phyloP scores from a whole-genome alignment of 176 grass and related monocot genomes.

The Cenchrus fungigraminus region DNA sequence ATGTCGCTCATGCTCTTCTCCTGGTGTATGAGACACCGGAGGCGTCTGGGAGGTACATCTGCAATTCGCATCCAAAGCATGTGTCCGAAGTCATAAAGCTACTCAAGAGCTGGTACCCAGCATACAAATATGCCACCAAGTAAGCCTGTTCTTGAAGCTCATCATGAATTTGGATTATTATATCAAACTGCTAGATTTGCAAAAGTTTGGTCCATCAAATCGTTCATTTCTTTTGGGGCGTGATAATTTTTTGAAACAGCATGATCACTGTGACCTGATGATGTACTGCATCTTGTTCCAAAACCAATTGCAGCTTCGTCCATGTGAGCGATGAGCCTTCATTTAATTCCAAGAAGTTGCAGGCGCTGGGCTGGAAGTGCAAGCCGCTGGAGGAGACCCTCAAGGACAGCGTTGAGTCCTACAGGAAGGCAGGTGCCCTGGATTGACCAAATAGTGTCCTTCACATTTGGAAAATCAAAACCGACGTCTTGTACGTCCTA shows the following conservation, averaged over 20 bases:
- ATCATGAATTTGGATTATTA: background rate
- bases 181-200: background rate
- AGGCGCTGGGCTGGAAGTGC: constrained; percentile 54
- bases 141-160: constrained; percentile 19
- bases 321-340: constrained; percentile 28
- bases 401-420: constrained; percentile 50
- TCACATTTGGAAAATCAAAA: background rate
- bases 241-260: background rate
- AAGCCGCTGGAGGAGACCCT: constrained; percentile 47
- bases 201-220: background rate
- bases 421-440: constrained; percentile 17
- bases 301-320: constrained; percentile 33
- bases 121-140: constrained; percentile 50
- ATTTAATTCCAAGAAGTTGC: constrained; percentile 44
- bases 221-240: background rate
- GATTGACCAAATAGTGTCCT: background rate
- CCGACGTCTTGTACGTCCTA: background rate
- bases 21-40: constrained; percentile 66
- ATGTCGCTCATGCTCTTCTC: constrained; percentile 64
- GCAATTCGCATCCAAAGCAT: constrained; percentile 33
- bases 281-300: background rate
- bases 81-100: constrained; percentile 50
- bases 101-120: constrained; percentile 51
- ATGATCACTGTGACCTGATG: background rate
- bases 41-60: constrained; percentile 58